Evolutionary conservation across 2,329 filamentous ascomycete species (phyloP).

Genomic region (Diaporthe citriasiana): DNA sequence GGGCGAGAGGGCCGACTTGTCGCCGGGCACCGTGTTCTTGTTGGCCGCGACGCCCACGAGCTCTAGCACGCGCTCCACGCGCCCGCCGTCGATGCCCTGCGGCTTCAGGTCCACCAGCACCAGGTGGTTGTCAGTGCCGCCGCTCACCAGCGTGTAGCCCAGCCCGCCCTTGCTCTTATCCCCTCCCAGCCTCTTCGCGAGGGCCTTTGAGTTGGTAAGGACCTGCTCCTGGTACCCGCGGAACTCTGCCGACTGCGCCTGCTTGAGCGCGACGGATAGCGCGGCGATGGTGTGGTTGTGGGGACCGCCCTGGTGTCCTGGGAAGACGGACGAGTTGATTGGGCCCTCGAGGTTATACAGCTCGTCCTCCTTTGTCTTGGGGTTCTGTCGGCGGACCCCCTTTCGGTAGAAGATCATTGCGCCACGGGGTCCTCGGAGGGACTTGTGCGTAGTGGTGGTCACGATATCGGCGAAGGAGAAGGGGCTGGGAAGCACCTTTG

Average conservation of each 20-base stretch:
- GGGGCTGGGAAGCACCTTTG: slow-evolving; percentile 89
- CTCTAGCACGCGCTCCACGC: slow-evolving; percentile 91
- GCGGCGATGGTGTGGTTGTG: slow-evolving; percentile 99
- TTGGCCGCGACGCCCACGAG: slow-evolving; percentile 97
- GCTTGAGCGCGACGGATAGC: slow-evolving; percentile 92
- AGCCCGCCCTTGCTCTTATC: slow-evolving; percentile 81
- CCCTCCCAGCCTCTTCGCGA: slow-evolving; percentile 77
- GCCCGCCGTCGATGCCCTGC: slow-evolving; percentile 87
- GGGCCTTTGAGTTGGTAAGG: slow-evolving; percentile 89
- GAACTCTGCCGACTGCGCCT: slow-evolving; percentile 91
- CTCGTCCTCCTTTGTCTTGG: slow-evolving; percentile 88
- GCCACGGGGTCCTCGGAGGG: slow-evolving; percentile 91
- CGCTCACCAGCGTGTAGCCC: slow-evolving; percentile 90
- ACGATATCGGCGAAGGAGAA: slow-evolving; percentile 94
- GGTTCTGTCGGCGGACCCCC: slow-evolving; percentile 85
- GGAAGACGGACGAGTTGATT: slow-evolving; percentile 98
- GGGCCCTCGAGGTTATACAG: slow-evolving; percentile 92
- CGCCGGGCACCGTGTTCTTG: slow-evolving; percentile 98
- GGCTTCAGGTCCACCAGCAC: slow-evolving; percentile 93
- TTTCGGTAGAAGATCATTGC: slow-evolving; percentile 99
- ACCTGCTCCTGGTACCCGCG: slow-evolving; percentile 93
- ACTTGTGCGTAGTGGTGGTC: slow-evolving; percentile 98
- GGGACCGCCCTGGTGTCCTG: slow-evolving; percentile 96
- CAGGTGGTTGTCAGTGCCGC: slow-evolving; percentile 97
- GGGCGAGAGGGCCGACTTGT: slow-evolving; percentile 92